Percentiles rank a stretch among this genome's conserved stretches.
Conservation (phyloP, 768 basidiomycete genomes). For the Pulveroboletus sp. region DNA sequence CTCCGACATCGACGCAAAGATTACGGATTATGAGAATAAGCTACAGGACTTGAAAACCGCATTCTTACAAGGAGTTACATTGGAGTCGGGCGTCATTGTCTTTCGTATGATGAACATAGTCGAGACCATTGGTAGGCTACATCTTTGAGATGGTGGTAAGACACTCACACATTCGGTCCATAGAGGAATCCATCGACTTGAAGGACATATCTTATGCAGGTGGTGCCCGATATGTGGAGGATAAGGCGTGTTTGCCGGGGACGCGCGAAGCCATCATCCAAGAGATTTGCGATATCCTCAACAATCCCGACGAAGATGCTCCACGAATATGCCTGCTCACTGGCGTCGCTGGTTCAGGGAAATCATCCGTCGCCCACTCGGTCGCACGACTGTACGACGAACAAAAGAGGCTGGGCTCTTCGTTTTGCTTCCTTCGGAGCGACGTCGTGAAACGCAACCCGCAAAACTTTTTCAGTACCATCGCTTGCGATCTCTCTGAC, state of each 20-base stretch:
- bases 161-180: neutral
- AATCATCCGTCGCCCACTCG: slow-evolving; percentile 31
- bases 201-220: slow-evolving; percentile 19
- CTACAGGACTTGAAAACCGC: slow-evolving; percentile 16
- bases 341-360: too few species aligned
- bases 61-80: slow-evolving; percentile 13
- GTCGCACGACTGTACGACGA: slow-evolving; percentile 26
- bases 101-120: slow-evolving; percentile 20
- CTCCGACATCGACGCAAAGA: slow-evolving; percentile 17
- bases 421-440: slow-evolving; percentile 26
- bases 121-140: slow-evolving; percentile 3
- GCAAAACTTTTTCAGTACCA: slow-evolving; percentile 32
- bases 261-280: slow-evolving; percentile 17
- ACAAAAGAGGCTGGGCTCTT: slow-evolving; percentile 30
- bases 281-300: slow-evolving; percentile 18
- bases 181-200: slow-evolving; percentile 18
- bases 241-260: slow-evolving; percentile 20
- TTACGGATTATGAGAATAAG: slow-evolving; percentile 16
- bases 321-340: slow-evolving; percentile 27
- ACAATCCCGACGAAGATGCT: slow-evolving; percentile 7
- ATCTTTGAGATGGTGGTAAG: neutral
- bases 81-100: slow-evolving; percentile 17
- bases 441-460: slow-evolving; percentile 18
- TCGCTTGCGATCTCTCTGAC: slow-evolving; percentile 32
- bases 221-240: slow-evolving; percentile 22